Base-by-base conservation (phyloP, 495 filamentous ascomycete species). In the Eremomyces bilateralis region DNA sequence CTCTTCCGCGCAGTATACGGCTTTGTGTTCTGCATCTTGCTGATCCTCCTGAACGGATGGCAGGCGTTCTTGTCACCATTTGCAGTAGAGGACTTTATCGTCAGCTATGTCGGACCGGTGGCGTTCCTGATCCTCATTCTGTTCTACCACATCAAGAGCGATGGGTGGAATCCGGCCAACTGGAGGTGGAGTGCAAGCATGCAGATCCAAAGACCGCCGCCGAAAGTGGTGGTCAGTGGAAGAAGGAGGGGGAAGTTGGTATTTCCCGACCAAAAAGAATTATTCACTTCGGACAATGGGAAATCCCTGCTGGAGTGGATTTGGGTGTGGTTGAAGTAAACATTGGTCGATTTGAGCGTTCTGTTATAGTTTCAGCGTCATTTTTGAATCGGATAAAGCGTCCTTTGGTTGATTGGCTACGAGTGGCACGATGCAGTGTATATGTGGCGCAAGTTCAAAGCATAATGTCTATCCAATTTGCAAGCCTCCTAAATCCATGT, bases 11-110 rank as follows among this genome's bases (percentile, higher is more conserved):
- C 37, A 12, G 13, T 2, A 10, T 40, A 40, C 20, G 37, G 20
- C 19, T 17, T 40, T 3, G 20, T 19, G 8, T 30, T 19, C 6
- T 24, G 19, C 18, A 13, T 27, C 12, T 21, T 40, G 11, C 29
- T 40, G 21, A 25, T 35, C 20, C 10, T 40, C 19, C 35, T 40
- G 15, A 40, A 40, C 15, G 37, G 37, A 3, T 40, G 37, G 37
- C 30, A 25, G n/a, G 28, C 37, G 1, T 40, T 40, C 16, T 19
- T 35, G 15, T 17, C 15, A 19, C 37, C 37, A 20, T 36, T 40
- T 12, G 19, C 17, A 11, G 22, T 18, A 5, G 8, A 34, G 6
- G 31, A 34, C 15, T 36, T 40, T 35, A 28, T 40, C 15, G 37
- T 20, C 4, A 24, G 21, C 16, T 40, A 40, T 20, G 28, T 40